Evolutionary conservation across 2,329 filamentous ascomycete species (phyloP).

Genomic region (Coniella vitis): DNA sequence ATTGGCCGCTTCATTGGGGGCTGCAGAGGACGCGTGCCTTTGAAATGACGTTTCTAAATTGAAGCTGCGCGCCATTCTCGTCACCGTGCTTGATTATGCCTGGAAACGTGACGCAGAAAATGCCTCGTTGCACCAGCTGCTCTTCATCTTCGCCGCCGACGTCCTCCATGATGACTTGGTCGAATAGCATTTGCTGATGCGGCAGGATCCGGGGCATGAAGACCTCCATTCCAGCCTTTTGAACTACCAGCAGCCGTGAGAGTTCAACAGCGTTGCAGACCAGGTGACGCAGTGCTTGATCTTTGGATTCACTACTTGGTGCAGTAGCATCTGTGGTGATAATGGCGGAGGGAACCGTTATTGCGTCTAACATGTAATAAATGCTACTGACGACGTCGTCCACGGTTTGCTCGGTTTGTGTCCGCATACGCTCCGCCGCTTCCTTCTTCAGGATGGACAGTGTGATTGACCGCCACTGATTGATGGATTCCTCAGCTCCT

Average conservation of each 20-base stretch:
- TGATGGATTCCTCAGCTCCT: conserved; percentile 47
- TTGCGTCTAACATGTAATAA: conserved; percentile 42
- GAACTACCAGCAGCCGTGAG: conserved; percentile 47
- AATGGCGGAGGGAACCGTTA: conserved; percentile 34
- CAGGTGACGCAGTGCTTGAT: conserved; percentile 46
- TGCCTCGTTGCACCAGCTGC: conserved; percentile 41
- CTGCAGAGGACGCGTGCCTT: conserved; percentile 60
- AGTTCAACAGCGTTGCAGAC: conserved; percentile 49
- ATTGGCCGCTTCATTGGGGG: conserved; percentile 31
- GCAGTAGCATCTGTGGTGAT: conserved; percentile 16
- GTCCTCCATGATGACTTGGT: conserved; percentile 57
- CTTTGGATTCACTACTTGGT: conserved; percentile 35
- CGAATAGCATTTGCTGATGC: conserved; percentile 50
- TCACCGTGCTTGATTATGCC: conserved; percentile 59
- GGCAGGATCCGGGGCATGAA: conserved; percentile 47
- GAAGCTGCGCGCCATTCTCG: conserved; percentile 54
- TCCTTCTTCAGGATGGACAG: conserved; percentile 52
- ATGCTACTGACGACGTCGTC: conserved; percentile 39
- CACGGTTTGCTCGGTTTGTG: conserved; percentile 36
- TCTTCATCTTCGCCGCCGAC: conserved; percentile 57
- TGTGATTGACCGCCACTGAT: conserved; percentile 62
- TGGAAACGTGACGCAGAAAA: conserved; percentile 58
- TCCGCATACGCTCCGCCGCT: conserved; percentile 37
- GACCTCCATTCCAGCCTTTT: conserved; percentile 51
- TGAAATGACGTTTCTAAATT: conserved; percentile 56